Conservation (phyloP, 306 rosid species). For the Gleditsia sinensis region DNA sequence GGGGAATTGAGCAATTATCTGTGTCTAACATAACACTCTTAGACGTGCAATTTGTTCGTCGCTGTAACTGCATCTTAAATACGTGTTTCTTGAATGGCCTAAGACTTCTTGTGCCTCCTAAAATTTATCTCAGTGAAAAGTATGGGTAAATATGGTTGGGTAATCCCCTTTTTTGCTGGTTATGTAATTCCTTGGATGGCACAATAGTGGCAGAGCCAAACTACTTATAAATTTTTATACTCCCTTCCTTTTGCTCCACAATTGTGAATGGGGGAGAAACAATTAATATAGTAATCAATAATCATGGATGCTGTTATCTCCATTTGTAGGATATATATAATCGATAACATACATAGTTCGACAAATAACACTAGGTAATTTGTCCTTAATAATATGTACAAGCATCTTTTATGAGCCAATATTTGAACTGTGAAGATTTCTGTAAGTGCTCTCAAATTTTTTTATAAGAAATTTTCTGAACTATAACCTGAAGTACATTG, state of each 20-base stretch:
- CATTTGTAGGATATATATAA: conserved; percentile 17
- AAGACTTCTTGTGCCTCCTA: background rate
- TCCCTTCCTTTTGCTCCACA: background rate
- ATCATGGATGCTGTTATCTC: background rate
- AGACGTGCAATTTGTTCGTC: background rate
- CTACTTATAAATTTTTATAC: background rate
- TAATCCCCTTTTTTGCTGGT: background rate
- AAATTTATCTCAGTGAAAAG: background rate
- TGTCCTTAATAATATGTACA: conserved; percentile 18
- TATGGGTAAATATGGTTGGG: background rate
- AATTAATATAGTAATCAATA: background rate
- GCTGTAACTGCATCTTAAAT: background rate
- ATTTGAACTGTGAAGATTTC: background rate
- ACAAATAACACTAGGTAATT: background rate
- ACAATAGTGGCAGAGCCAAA: background rate
- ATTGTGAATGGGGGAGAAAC: background rate
- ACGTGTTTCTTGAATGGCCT: background rate
- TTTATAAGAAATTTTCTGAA: background rate
- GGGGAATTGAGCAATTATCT: background rate
- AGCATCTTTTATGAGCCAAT: background rate
- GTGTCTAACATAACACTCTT: background rate
- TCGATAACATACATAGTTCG: conserved; percentile 7
- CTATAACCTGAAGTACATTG: background rate
- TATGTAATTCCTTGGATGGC: conserved; percentile 17
- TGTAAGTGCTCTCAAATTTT: background rate